Evolutionary conservation across 2,329 filamentous ascomycete species (phyloP), one percentile per base, ranked within the genome.

Genomic region (Aureobasidium leucospermi): DNA sequence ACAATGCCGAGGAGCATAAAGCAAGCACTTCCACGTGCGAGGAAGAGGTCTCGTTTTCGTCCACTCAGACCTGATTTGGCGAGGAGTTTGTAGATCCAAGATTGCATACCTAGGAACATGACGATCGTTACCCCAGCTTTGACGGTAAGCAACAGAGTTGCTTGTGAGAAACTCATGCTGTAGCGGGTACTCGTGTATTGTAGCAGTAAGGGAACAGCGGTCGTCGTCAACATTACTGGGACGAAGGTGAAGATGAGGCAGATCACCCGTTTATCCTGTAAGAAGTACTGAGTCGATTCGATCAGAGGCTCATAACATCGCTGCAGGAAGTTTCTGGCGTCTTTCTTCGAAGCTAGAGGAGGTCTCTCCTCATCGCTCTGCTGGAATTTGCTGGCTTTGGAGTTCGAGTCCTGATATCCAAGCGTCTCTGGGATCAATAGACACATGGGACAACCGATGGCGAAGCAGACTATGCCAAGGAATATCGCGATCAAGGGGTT

Each of bases 151-250:
- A 73, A 52, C 13, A 72, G 59, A 0, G 72, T 74, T 6, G 69
- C 66, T 32, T 66, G 55, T 8, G 70, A 65, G 42, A 74, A 79
- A 7, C 73, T 74, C 74, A 80, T 78, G 32, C 69, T 55, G 66
- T 81, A 84, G 6, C 80, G 74, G 49, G 76, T 78, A 1, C 77
- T 78, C 58, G 79, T 73, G 64, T 83, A 83, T 65, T 84, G 82
- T 2, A 83, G 64, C 6, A 81, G 61, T 23, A 79, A 61, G 4
- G 52, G 52, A 7, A 42, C 41, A 29, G 60, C 56, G 23, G 53
- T 63, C 1, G 58, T 28, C 9, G 46, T 42, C 43, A 71, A 47
- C 46, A 71, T 64, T 23, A 67, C 63, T 58, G 71, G 69, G 28
- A 66, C 34, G 63, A 70, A 73, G 11, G 67, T 61, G 16, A 66